Evolutionary conservation across 2,329 filamentous ascomycete genomes (phyloP).

Genomic region (Colletotrichum chlorophyti): DNA sequence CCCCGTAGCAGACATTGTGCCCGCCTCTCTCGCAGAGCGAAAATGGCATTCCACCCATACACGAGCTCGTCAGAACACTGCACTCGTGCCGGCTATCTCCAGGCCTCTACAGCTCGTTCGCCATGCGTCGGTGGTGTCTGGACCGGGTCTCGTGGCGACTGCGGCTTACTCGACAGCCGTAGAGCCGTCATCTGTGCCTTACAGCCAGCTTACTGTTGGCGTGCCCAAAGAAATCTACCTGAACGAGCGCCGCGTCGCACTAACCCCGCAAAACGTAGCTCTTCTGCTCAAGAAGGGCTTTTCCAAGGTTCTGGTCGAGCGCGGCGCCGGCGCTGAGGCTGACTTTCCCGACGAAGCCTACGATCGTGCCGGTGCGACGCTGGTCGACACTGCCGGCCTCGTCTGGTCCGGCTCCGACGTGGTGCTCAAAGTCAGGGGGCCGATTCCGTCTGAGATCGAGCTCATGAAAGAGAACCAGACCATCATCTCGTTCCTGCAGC

Average conservation of each 20-base stretch:
- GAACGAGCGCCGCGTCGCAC: slow-evolving; percentile 81
- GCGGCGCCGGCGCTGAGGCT: slow-evolving; percentile 78
- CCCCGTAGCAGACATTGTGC: slow-evolving; percentile 7
- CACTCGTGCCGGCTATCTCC: slow-evolving; percentile 34
- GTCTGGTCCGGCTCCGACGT: slow-evolving; percentile 81
- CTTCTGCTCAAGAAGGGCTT: slow-evolving; percentile 88
- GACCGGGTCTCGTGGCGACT: slow-evolving; percentile 26
- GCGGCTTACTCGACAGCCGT: slow-evolving; percentile 48
- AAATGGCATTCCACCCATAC: slow-evolving; percentile 49
- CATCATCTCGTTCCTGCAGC: slow-evolving; percentile 84
- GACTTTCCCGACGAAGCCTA: slow-evolving; percentile 82
- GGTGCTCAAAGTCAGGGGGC: slow-evolving; percentile 82
- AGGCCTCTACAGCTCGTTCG: slow-evolving; percentile 47
- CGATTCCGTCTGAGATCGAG: slow-evolving; percentile 73
- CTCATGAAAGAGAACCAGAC: slow-evolving; percentile 73
- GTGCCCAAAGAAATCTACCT: slow-evolving; percentile 81
- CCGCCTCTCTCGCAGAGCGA: slow-evolving; percentile 12
- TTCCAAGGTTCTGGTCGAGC: slow-evolving; percentile 77
- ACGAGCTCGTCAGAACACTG: slow-evolving; percentile 36
- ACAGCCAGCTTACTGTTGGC: slow-evolving; percentile 76
- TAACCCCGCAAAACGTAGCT: slow-evolving; percentile 84
- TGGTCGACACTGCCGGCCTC: slow-evolving; percentile 71
- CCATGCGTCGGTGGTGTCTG: slow-evolving; percentile 44
- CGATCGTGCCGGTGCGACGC: slow-evolving; percentile 76
- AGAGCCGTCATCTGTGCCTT: slow-evolving; percentile 63